A percentile compares a stretch with the other conserved stretches of the same genome.
These are phyloP conservation scores for Cyberlindnera euphorbiiphila DNA, from an alignment of 805 yeast genomes.

Conservation along the genomic window DNA sequence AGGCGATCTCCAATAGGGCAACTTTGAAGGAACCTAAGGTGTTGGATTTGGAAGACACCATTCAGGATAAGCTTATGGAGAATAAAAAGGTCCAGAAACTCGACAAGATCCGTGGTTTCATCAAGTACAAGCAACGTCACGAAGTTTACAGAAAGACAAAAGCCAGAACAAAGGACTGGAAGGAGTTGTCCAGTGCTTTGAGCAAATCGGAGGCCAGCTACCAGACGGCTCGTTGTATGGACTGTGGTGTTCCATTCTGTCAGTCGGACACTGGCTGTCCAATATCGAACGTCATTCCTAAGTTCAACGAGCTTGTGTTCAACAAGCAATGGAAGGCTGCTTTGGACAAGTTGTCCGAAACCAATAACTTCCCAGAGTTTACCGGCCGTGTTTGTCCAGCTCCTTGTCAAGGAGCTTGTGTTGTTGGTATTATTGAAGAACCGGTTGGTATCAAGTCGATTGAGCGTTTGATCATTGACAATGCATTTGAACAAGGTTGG, in stretches of 20 bases:
- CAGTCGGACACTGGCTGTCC: slow-evolving; percentile 98
- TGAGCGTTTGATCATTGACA: slow-evolving; percentile 94
- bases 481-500: slow-evolving; percentile 97
- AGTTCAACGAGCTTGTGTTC: slow-evolving; percentile 96
- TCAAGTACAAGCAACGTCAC: slow-evolving; percentile 86
- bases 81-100: slow-evolving; percentile 60
- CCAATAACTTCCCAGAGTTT: slow-evolving; percentile 98
- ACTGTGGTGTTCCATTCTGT: slow-evolving; percentile 99
- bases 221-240: slow-evolving; percentile 99
- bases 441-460: slow-evolving; percentile 96
- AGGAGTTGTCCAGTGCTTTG: slow-evolving; percentile 77
- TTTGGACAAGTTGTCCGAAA: slow-evolving; percentile 84
- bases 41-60: slow-evolving; percentile 84
- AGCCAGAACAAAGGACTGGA: slow-evolving; percentile 84
- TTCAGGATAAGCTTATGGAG: slow-evolving; percentile 63
- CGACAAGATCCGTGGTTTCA: slow-evolving; percentile 85
- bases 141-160: slow-evolving; percentile 81
- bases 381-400: slow-evolving; percentile 99
- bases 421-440: slow-evolving; percentile 86
- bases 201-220: slow-evolving; percentile 80
- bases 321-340: slow-evolving; percentile 95
- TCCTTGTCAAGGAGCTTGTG: slow-evolving; percentile 97
- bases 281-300: slow-evolving; percentile 92
- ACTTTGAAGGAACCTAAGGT: slow-evolving; percentile 71
- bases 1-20: slow-evolving; percentile 29